Evolutionary conservation across 2,329 filamentous ascomycete species (phyloP).

Genomic region (Cercospora sp.): DNA sequence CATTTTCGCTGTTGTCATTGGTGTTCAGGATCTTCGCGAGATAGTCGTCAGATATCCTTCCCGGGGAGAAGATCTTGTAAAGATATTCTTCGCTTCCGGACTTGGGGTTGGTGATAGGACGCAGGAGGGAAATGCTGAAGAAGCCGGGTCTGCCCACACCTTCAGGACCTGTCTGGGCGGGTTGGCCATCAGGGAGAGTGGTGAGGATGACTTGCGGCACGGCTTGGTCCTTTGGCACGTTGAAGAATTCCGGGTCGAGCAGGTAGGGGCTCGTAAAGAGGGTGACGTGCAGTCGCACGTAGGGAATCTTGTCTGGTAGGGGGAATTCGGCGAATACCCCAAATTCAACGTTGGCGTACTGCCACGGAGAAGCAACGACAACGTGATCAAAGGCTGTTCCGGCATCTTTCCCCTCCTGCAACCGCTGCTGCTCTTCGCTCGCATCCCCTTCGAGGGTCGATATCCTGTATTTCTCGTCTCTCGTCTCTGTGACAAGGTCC

Average conservation of each 20-base stretch:
- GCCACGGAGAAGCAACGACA: conserved; percentile 78
- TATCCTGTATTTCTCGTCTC: conserved; percentile 42
- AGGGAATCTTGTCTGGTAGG: conserved; percentile 75
- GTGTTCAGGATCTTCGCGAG: conserved; percentile 51
- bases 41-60: conserved; percentile 49
- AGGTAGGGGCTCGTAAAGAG: conserved; percentile 75
- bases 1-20: conserved; percentile 19
- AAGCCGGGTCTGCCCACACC: conserved; percentile 75
- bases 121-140: conserved; percentile 79
- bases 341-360: conserved; percentile 42
- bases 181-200: conserved; percentile 66
- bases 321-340: conserved; percentile 33
- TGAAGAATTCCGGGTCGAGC: conserved; percentile 74
- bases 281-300: conserved; percentile 83
- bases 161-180: conserved; percentile 47
- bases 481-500: conserved; percentile 51
- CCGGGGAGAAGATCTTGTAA: conserved; percentile 67
- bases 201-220: conserved; percentile 79
- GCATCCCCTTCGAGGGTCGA: not conserved
- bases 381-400: conserved; percentile 53
- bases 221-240: conserved; percentile 55
- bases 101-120: conserved; percentile 57
- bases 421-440: not conserved
- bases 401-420: not conserved
- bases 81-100: conserved; percentile 51